Base-by-base conservation (phyloP, 768 basidiomycete genomes). In the Lactarius akahatsu region DNA sequence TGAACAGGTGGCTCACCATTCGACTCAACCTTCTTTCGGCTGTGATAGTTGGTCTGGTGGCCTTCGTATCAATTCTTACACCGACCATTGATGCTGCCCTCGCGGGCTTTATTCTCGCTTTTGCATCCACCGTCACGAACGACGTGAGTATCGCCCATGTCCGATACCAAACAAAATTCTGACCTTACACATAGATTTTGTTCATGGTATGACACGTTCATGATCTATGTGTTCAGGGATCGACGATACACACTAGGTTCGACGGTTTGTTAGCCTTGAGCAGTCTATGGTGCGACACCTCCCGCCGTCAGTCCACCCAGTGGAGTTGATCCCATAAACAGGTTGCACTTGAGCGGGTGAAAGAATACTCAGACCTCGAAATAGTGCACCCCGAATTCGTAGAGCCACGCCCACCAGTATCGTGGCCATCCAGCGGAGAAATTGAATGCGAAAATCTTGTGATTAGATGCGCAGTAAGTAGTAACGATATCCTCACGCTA, bases 1-100 rank as follows among this genome's bases (percentile, higher is more conserved):
- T 95, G 20, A 95, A 94, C 74, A 87, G 94, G 54, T 98, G 95
- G 95, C 80, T 95, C 57, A 90, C 90, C 36, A 85, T 89, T 67
- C 88, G 95, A 11, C 96, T 96, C 83, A 91, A 94, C 72, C 73
- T 96, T 32, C 79, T 94, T 26, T 92, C 91, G 5, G 80, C 86
- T 66, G 81, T 81, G 32, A 83, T 93, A 64, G 77, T 95, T 32
- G 89, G 91, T 20, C 76, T 87, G 40, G 92, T 87, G 20, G 90
- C 85, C 10, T 75, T 86, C 15, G 81, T 88, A 28, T 83, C 88
- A 45, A 80, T 96, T 20, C 71, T 88, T 57, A 82, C 88, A 3
- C 89, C 90, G 2, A 80, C 80, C 30, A 89, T 95, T 63, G 85
- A 85, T 64, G 94, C 95, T 3, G 84, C 95, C 0, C 77, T 90